These are phyloP conservation scores for Alloteropsis semialata DNA, from an alignment of 176 grass and related monocot genomes.

Conservation along the genomic window DNA sequence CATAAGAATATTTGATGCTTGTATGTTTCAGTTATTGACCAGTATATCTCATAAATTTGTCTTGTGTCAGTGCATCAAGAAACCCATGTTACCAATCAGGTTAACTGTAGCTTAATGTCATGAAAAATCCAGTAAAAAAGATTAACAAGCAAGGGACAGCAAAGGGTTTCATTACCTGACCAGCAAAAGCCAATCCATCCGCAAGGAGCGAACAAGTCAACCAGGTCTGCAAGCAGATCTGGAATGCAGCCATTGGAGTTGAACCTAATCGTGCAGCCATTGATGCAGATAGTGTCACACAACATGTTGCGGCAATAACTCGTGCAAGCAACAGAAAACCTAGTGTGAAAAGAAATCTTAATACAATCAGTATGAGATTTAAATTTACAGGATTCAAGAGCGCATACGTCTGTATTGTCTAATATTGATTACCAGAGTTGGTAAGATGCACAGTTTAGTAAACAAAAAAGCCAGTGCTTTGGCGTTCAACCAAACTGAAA, in stretches of 20 bases:
- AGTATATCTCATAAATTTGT: not conserved
- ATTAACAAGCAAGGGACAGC: not conserved
- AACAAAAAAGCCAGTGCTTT: too few relatives aligned
- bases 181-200: conserved; percentile 95
- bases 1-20: not conserved
- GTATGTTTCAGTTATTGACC: too few relatives aligned
- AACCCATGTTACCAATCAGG: too few relatives aligned
- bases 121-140: too few relatives aligned
- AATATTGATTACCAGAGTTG: too few relatives aligned
- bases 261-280: conserved; percentile 75
- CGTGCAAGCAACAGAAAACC: conserved; percentile 61
- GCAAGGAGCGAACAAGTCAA: conserved; percentile 82
- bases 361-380: not conserved
- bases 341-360: conserved; percentile 24
- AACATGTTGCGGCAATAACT: conserved; percentile 84
- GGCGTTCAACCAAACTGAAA: too few relatives aligned
- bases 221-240: conserved; percentile 95
- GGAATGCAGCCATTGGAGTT: conserved; percentile 86
- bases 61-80: too few relatives aligned
- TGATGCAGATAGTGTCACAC: conserved; percentile 82
- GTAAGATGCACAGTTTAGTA: too few relatives aligned
- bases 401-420: too few relatives aligned
- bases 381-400: too few relatives aligned
- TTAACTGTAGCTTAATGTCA: too few relatives aligned
- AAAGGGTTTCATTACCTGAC: conserved; percentile 52